Evolutionary conservation across 1,284 basidiomycete species (phyloP).

Genomic region (Agaricales sp.): DNA sequence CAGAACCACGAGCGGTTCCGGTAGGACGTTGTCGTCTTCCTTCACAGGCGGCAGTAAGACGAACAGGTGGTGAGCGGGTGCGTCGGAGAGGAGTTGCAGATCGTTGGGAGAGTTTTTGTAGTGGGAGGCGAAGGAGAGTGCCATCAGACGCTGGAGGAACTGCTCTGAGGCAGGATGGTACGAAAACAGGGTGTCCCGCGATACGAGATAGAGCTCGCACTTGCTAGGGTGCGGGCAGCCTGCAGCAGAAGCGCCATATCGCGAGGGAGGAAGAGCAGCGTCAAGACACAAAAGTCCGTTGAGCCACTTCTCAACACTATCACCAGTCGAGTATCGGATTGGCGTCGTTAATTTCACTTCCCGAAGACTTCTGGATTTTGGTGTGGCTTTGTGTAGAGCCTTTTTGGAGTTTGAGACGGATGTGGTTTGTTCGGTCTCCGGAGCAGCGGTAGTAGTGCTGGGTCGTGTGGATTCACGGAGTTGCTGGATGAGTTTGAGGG

Average conservation of each 20-base stretch:
- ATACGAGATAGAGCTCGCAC: conserved; percentile 95
- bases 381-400: conserved; percentile 35
- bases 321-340: conserved; percentile 85
- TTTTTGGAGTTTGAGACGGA: conserved; percentile 36
- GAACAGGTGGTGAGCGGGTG: conserved; percentile 94
- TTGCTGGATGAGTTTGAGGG: conserved; percentile 96
- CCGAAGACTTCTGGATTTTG: conserved; percentile 71
- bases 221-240: conserved; percentile 89
- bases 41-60: conserved; percentile 89
- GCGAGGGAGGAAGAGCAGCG: conserved; percentile 59
- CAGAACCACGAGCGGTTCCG: conserved; percentile 90
- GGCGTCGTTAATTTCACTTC: conserved; percentile 95
- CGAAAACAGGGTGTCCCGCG: conserved; percentile 93
- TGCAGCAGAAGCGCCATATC: conserved; percentile 7
- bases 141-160: conserved; percentile 98
- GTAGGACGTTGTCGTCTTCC: conserved; percentile 78
- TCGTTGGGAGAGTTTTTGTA: conserved; percentile 99
- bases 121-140: conserved; percentile 92
- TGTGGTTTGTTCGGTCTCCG: conserved; percentile 33
- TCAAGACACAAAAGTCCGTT: conserved; percentile 89
- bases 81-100: conserved; percentile 92
- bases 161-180: conserved; percentile 95
- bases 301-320: conserved; percentile 93
- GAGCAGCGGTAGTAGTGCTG: conserved; percentile 21
- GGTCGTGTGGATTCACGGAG: conserved; percentile 82